These are phyloP conservation scores for Tephrocybe sp. DNA, from an alignment of 768 basidiomycete genomes.

Conservation along the genomic window DNA sequence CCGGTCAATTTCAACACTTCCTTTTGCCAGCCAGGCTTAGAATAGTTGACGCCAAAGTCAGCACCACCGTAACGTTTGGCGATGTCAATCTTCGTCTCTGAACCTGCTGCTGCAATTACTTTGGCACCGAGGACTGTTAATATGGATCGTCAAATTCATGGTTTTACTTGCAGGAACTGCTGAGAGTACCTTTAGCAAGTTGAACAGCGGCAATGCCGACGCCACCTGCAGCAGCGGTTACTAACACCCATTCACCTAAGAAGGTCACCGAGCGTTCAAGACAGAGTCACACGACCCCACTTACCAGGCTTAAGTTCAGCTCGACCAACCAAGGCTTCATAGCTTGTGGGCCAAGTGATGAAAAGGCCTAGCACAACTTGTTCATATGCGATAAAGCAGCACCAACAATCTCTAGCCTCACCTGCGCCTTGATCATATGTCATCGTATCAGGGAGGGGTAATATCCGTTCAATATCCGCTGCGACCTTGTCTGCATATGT, in stretches of 20 bases:
- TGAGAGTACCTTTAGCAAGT: conserved; percentile 74
- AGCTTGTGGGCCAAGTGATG: conserved; percentile 92
- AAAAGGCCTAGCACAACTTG: conserved; percentile 52
- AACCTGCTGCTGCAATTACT: conserved; percentile 92
- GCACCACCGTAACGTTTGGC: conserved; percentile 76
- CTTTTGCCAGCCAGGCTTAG: conserved; percentile 79
- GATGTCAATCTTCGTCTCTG: conserved; percentile 74
- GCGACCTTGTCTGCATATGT: conserved; percentile 76
- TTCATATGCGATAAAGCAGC: not conserved
- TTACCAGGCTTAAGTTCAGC: conserved; percentile 75
- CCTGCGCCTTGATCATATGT: conserved; percentile 86
- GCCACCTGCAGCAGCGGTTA: conserved; percentile 95
- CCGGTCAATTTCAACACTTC: conserved; percentile 80
- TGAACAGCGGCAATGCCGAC: conserved; percentile 92
- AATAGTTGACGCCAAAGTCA: conserved; percentile 82
- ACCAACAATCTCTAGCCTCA: conserved; percentile 27
- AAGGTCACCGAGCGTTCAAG: not conserved
- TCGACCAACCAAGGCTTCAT: conserved; percentile 85
- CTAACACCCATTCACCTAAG: conserved; percentile 87
- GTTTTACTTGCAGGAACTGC: not conserved
- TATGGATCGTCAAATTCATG: not conserved
- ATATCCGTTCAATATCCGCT: conserved; percentile 44
- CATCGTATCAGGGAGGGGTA: conserved; percentile 72
- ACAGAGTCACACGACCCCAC: conserved; percentile 10
- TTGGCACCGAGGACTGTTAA: conserved; percentile 77